Evolutionary conservation across 768 basidiomycete genomes (phyloP).

Genomic region (Xerocomellus dryophilus): DNA sequence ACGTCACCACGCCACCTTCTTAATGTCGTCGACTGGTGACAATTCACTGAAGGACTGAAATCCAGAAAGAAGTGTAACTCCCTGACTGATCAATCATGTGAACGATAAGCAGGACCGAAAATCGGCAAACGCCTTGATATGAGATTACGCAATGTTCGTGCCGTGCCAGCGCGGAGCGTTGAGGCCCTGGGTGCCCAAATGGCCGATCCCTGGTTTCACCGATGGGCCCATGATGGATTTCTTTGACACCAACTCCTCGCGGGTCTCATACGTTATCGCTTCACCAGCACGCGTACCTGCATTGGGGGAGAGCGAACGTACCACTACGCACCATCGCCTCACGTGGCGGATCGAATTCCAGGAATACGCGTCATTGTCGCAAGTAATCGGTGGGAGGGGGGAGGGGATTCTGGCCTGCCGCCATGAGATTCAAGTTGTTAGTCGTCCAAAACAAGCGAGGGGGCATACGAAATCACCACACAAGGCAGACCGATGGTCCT

Average conservation of each 20-base stretch:
- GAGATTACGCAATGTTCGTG: slow-evolving; percentile 4
- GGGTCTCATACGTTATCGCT: slow-evolving; percentile 19
- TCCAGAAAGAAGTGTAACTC: background rate
- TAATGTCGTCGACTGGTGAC: slow-evolving; percentile 2
- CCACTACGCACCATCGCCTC: background rate
- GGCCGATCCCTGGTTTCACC: slow-evolving; percentile 18
- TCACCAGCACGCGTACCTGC: slow-evolving; percentile 11
- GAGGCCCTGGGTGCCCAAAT: background rate
- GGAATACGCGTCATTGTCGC: background rate
- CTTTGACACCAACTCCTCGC: background rate
- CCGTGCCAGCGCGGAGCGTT: background rate
- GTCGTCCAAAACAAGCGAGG: background rate
- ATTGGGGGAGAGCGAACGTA: background rate
- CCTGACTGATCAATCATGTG: background rate
- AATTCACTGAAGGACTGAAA: background rate
- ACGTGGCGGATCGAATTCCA: background rate
- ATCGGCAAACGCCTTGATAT: background rate
- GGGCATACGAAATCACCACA: background rate
- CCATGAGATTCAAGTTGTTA: background rate
- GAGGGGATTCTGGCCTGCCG: background rate
- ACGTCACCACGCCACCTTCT: slow-evolving; percentile 12
- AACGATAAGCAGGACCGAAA: background rate
- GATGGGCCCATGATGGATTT: background rate
- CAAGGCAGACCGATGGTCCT: background rate
- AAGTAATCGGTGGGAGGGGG: background rate